Conservation (phyloP, 2,329 filamentous ascomycete genomes). For the Fusarium aywerte region DNA sequence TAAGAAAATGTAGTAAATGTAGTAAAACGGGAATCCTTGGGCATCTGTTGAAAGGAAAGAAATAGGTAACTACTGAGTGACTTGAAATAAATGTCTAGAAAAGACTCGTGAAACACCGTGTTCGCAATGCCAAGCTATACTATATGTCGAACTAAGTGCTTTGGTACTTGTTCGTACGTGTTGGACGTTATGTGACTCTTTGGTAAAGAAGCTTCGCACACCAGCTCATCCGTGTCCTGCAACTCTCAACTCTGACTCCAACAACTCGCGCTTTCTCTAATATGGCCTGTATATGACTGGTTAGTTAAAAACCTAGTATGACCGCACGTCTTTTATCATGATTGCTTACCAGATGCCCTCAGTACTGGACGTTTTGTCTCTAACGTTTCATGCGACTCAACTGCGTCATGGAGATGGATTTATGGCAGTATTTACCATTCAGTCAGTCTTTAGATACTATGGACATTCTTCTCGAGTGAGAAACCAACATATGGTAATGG, state of each 20-base stretch:
- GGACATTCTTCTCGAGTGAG: not conserved
- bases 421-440: not conserved
- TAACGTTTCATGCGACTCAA: not conserved
- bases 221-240: no score
- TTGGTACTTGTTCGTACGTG: no score
- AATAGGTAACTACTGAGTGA: no score
- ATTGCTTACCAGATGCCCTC: not conserved
- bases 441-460: not conserved
- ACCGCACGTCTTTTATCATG: not conserved
- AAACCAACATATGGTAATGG: not conserved
- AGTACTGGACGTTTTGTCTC: not conserved
- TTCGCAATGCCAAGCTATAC: not conserved
- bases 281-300: accelerated
- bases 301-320: no score
- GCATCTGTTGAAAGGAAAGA: no score
- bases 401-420: not conserved
- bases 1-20: no score
- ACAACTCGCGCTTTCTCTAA: no score
- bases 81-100: no score
- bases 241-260: not conserved
- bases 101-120: not conserved
- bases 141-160: not conserved
- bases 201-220: not conserved
- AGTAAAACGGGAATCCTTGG: no score
- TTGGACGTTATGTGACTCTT: not conserved